Conservation (phyloP, 208 protist species). For the Trypanosoma mega region DNA sequence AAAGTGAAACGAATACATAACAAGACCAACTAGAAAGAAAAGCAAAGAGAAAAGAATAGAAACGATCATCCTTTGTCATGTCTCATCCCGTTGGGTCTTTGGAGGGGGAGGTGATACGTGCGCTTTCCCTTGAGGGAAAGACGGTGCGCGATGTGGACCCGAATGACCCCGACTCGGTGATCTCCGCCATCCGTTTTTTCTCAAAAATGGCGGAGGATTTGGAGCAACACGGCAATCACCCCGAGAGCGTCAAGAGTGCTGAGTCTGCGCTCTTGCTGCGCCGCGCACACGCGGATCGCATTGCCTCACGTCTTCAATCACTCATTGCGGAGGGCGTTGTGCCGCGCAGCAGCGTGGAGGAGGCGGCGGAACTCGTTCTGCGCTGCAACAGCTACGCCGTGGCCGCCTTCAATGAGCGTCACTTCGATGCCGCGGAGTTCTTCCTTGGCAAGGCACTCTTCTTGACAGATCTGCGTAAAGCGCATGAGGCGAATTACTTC, state of each 20-base stretch:
- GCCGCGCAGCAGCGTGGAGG: constrained; percentile 8
- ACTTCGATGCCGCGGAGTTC: constrained; percentile 57
- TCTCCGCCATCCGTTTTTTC: constrained; percentile 60
- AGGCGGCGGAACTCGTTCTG: constrained; percentile 64
- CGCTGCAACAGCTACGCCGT: constrained; percentile 85
- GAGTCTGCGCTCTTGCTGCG: constrained; percentile 77
- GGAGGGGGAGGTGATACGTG: neutral
- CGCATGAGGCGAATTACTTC: constrained; percentile 35
- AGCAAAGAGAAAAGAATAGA: too few species aligned
- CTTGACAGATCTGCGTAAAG: constrained; percentile 45
- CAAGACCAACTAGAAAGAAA: too few species aligned
- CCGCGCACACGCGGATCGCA: constrained; percentile 26
- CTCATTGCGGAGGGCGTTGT: constrained; percentile 18
- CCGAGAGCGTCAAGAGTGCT: constrained; percentile 69
- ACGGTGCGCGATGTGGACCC: constrained; percentile 1
- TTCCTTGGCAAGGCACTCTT: constrained; percentile 82
- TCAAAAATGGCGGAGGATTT: constrained; percentile 53
- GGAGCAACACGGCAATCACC: constrained; percentile 65
- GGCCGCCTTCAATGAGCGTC: constrained; percentile 49
- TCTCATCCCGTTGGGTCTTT: too few species aligned
- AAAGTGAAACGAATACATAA: too few species aligned
- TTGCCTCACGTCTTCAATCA: constrained; percentile 27
- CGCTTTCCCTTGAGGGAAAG: neutral
- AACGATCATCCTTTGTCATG: too few species aligned
- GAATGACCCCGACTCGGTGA: constrained; percentile 18